These are phyloP conservation scores for Thermochaetoides dissita DNA, from an alignment of 2,329 filamentous ascomycete species.

Conservation along the genomic window DNA sequence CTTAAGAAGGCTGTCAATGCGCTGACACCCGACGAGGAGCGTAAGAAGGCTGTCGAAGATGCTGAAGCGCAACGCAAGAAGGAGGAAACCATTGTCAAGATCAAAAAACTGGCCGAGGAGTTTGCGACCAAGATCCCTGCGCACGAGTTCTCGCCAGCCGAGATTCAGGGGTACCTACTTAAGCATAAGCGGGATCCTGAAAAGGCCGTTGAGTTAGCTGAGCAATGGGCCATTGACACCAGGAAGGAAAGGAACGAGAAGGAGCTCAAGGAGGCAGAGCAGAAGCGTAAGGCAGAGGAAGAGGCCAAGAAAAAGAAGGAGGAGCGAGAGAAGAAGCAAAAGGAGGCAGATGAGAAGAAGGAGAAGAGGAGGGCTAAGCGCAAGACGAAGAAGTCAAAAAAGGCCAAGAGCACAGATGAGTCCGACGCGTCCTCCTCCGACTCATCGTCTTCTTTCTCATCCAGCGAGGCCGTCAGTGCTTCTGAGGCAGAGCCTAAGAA, in stretches of 20 bases:
- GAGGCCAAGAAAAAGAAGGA: slow-evolving; percentile 22
- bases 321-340: slow-evolving; percentile 18
- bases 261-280: slow-evolving; percentile 28
- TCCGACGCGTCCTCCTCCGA: not conserved
- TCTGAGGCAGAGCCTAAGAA: slow-evolving; percentile 5
- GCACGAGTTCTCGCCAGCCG: slow-evolving; percentile 44
- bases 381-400: slow-evolving; percentile 11
- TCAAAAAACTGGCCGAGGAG: slow-evolving; percentile 31
- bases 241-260: slow-evolving; percentile 35
- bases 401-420: slow-evolving; percentile 7
- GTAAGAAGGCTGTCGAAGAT: slow-evolving; percentile 13
- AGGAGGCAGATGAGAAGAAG: slow-evolving; percentile 17
- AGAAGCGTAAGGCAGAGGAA: slow-evolving; percentile 25
- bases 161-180: slow-evolving; percentile 45
- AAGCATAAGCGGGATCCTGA: slow-evolving; percentile 39
- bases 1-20: slow-evolving; percentile 1
- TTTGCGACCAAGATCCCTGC: slow-evolving; percentile 39
- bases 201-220: slow-evolving; percentile 31
- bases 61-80: slow-evolving; percentile 19
- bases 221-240: slow-evolving; percentile 35
- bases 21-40: slow-evolving; percentile 8
- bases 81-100: slow-evolving; percentile 23
- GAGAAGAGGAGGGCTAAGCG: slow-evolving; percentile 11
- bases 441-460: slow-evolving; percentile 2
- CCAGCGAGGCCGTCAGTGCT: slow-evolving; percentile 2